These are phyloP conservation scores for Cladosporium sp. DNA, from an alignment of 2,329 filamentous ascomycete genomes.

Conservation along the genomic window DNA sequence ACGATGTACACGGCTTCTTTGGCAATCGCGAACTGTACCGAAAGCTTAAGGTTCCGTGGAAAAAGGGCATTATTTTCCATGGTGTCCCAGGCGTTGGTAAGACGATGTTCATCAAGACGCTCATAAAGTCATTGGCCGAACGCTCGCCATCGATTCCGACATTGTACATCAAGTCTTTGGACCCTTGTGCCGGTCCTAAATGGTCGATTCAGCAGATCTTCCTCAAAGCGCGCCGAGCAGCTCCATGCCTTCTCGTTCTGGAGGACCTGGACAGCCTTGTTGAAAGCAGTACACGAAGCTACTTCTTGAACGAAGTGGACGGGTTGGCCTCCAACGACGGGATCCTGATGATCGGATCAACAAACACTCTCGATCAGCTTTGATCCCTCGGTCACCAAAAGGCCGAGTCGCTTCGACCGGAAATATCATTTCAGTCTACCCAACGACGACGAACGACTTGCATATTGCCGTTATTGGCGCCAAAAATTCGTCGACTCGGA, in stretches of 20 bases:
- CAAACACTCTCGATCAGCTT: slow-evolving; percentile 43
- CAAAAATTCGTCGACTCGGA: slow-evolving; percentile 57
- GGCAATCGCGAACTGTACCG: slow-evolving; percentile 40
- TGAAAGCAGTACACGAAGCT: slow-evolving; percentile 58
- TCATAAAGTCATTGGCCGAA: slow-evolving; percentile 39
- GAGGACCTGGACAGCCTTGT: slow-evolving; percentile 72
- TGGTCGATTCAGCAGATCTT: slow-evolving; percentile 57
- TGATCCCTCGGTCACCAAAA: slow-evolving; percentile 63
- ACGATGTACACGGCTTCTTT: slow-evolving; percentile 45
- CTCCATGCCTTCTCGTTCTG: slow-evolving; percentile 69
- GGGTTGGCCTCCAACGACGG: slow-evolving; percentile 55
- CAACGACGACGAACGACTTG: slow-evolving; percentile 52
- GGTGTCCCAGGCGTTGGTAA: slow-evolving; percentile 44
- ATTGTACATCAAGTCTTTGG: slow-evolving; percentile 40
- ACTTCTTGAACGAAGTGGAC: slow-evolving; percentile 73
- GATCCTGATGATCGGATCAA: slow-evolving; percentile 14
- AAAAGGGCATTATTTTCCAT: slow-evolving; percentile 48
- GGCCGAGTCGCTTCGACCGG: slow-evolving; percentile 65
- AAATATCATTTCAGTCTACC: slow-evolving; percentile 63
- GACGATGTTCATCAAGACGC: slow-evolving; percentile 45
- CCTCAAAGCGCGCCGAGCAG: slow-evolving; percentile 58
- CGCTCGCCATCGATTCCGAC: slow-evolving; percentile 38
- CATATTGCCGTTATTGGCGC: slow-evolving; percentile 66
- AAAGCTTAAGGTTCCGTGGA: slow-evolving; percentile 49
- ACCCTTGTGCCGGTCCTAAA: slow-evolving; percentile 7